Evolutionary conservation across 306 rosid genomes (phyloP).

Genomic region (Dryas octopetala): DNA sequence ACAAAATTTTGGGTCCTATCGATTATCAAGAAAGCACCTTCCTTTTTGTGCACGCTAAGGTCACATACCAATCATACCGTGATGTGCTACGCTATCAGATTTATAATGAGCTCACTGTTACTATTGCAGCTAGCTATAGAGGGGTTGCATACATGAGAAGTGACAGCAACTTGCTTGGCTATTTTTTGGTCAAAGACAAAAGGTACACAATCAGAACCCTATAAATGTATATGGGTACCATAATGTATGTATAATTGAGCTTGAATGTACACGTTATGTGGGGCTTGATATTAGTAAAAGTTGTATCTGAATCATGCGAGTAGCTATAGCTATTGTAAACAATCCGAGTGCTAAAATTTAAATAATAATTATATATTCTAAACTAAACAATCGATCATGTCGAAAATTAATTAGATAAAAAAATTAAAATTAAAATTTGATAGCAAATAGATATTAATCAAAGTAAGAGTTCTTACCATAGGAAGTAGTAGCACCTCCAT

Average conservation of each 20-base stretch:
- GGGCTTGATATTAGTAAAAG: background rate
- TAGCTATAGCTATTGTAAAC: no score
- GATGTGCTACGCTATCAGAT: conserved; percentile 14
- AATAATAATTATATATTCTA: no score
- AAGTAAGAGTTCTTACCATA: no score
- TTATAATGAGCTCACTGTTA: background rate
- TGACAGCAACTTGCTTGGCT: conserved; percentile 27
- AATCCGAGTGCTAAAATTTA: no score
- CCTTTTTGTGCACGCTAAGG: conserved; percentile 43
- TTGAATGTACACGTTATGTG: conserved; percentile 13
- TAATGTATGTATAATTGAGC: background rate
- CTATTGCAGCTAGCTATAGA: conserved; percentile 4
- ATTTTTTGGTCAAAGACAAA: conserved; percentile 27
- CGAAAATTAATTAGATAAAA: no score
- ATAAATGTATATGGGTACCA: background rate
- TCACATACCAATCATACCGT: conserved; percentile 1
- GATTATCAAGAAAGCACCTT: background rate
- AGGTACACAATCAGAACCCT: conserved; percentile 6
- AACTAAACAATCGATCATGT: no score
- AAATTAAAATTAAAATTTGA: no score
- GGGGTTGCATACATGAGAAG: conserved; percentile 25
- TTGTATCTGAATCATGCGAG: background rate
- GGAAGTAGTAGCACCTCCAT: no score
- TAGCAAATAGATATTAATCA: no score
- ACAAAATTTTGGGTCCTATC: background rate